Conservation (phyloP, 169 alveolate species). For the Theileria equi region DNA sequence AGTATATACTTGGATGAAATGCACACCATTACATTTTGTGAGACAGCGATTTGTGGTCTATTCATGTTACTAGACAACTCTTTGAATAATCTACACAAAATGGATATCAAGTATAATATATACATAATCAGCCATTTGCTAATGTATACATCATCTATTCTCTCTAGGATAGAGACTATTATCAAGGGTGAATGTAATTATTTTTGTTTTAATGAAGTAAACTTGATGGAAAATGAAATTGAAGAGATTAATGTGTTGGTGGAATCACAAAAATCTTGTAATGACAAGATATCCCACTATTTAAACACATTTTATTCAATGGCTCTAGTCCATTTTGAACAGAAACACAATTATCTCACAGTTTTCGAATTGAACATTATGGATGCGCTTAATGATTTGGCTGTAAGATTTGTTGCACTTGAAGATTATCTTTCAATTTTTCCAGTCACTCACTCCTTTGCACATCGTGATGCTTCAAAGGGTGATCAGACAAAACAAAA, state of each 20-base stretch:
- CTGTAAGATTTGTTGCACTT: constrained; percentile 45
- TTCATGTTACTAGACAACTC: constrained; percentile 55
- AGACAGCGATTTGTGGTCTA: constrained; percentile 42
- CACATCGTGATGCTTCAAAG: too few relatives aligned
- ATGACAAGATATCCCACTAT: constrained; percentile 29
- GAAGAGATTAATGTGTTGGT: constrained; percentile 23
- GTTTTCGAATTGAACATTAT: constrained; percentile 18
- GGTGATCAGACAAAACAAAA: too few relatives aligned
- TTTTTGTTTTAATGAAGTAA: constrained; percentile 11
- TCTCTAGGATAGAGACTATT: constrained; percentile 43
- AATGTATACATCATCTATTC: constrained; percentile 44
- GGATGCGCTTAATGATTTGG: constrained; percentile 38
- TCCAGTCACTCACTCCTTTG: constrained; percentile 36
- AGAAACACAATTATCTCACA: constrained; percentile 6
- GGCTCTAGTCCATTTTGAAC: constrained; percentile 38
- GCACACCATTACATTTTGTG: constrained; percentile 9
- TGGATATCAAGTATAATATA: constrained; percentile 11
- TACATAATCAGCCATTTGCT: constrained; percentile 23
- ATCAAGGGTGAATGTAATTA: constrained; percentile 36
- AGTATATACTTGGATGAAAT: constrained; percentile 55
- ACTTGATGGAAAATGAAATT: constrained; percentile 25
- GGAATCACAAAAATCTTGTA: constrained; percentile 28
- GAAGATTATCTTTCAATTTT: constrained; percentile 28
- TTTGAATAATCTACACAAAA: constrained; percentile 20
- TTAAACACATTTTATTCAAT: constrained; percentile 29